These are phyloP conservation scores for Casaregolazyma suthepensis DNA, from an alignment of 1,139 yeast species.

Conservation along the genomic window DNA sequence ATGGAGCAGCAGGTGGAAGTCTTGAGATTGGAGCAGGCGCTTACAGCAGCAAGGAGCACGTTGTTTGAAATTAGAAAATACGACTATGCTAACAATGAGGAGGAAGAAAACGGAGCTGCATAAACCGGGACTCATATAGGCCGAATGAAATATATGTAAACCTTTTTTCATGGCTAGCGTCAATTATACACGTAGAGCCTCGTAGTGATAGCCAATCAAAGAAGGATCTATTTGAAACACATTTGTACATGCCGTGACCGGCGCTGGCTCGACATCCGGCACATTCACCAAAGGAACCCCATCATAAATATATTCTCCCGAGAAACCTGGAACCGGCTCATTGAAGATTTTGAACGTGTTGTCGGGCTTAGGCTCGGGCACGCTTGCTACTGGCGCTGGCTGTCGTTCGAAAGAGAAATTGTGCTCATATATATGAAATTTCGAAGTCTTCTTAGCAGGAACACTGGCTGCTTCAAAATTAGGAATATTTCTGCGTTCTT, in stretches of 20 bases:
- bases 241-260: background rate
- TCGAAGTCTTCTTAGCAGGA: background rate
- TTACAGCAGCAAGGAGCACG: conserved; percentile 67
- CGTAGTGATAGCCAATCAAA: background rate
- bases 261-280: background rate
- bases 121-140: background rate
- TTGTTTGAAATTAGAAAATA: conserved; percentile 80
- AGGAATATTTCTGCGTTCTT: background rate
- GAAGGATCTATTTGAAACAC: background rate
- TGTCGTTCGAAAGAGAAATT: background rate
- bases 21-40: conserved; percentile 69
- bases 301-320: background rate
- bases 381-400: background rate
- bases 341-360: background rate
- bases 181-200: background rate
- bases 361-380: background rate
- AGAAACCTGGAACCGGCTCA: background rate
- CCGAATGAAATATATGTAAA: background rate
- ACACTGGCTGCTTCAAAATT: background rate
- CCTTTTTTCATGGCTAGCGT: background rate
- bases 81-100: conserved; percentile 60
- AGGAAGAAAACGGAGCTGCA: conserved; percentile 27
- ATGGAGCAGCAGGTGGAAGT: conserved; percentile 95
- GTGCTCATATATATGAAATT: background rate
- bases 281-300: background rate